Conservation (phyloP, 306 rosid species). For the Trifolium fragiferum region DNA sequence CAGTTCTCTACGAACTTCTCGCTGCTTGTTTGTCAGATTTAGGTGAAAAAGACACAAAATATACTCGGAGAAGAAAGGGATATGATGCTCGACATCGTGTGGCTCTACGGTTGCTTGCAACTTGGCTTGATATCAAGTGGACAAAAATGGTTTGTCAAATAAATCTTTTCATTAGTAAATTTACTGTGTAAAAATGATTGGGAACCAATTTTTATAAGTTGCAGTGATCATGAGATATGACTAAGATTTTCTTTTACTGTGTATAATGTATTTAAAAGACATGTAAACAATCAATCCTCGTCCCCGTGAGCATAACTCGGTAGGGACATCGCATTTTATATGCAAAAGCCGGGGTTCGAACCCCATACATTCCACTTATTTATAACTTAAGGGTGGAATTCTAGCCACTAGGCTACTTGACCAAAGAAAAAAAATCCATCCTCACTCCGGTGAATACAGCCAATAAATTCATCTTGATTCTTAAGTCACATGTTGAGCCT, state of each 20-base stretch:
- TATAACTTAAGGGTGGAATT: too few relatives aligned
- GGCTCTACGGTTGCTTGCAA: slow-evolving; percentile 75
- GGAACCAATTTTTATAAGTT: slow-evolving; percentile 27
- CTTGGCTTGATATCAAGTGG: slow-evolving; percentile 94
- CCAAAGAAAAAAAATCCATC: not conserved
- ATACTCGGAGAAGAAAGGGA: slow-evolving; percentile 67
- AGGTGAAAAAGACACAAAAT: slow-evolving; percentile 53
- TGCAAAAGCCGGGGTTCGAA: too few relatives aligned
- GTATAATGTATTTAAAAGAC: slow-evolving; percentile 21
- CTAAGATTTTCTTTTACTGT: not conserved
- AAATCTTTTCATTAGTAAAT: slow-evolving; percentile 38
- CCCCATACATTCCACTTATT: too few relatives aligned
- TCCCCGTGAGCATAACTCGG: not conserved
- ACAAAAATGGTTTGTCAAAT: slow-evolving; percentile 68
- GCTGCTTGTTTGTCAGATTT: slow-evolving; percentile 83
- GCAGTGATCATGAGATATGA: slow-evolving; percentile 28
- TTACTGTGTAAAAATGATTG: slow-evolving; percentile 23
- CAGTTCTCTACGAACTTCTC: slow-evolving; percentile 78
- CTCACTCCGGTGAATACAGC: slow-evolving; percentile 29
- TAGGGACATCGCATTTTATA: too few relatives aligned
- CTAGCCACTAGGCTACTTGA: too few relatives aligned
- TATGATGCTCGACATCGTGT: slow-evolving; percentile 93
- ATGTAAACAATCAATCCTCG: slow-evolving; percentile 23
- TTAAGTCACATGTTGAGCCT: slow-evolving; percentile 33
- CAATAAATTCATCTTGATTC: slow-evolving; percentile 22